Evolutionary conservation across 345 rosid genomes (phyloP), one percentile per base, ranked within the genome.

Genomic region (Erodium maritimum): DNA sequence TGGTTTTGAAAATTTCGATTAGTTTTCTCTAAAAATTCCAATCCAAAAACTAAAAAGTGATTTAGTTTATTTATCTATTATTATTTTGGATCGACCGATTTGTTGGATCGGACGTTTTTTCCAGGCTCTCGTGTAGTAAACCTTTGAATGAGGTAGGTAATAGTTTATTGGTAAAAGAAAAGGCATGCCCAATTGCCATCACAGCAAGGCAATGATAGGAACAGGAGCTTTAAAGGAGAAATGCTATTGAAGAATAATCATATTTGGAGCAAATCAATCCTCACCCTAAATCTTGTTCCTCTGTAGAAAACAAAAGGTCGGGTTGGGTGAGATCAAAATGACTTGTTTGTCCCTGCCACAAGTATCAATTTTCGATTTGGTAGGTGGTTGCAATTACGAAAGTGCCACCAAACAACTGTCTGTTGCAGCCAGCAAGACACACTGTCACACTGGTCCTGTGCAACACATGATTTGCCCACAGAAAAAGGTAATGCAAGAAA

Each of bases 391-490:
- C 65, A 60, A 66, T 56, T 14, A 56, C 50, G 17, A 65, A 68
- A 65, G 77, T 25, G 24, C 21, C 65, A 64, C 57, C 60, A 71
- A 66, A 66, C 64, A 63, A 64, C 62, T 63, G 76, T 57, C 60
- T 37, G 46, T 11, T 37, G 23, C 20, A 18, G 64, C 58, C 52
- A 25, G 33, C 33, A 25, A 25, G 33, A 2, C 4, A 25, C 33
- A n/a, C n/a, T n/a, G n/a, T 25, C 33, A 73, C 67, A 17, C 13
- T 55, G 69, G 72, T 37, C 70, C 69, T 63, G 77, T 75, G 33
- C 10, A 77, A 78, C 88, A 77, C 79, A 75, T 83, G 84, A 79
- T 77, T 80, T 75, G 77, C 70, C 68, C 68, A 69, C 66, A 55
- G 75, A 55, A 69, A 78, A 78, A 72, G 78, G 75, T 13, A 11